Conservation (phyloP, 208 protist species). For the Plasmodiophora brassicae region DNA sequence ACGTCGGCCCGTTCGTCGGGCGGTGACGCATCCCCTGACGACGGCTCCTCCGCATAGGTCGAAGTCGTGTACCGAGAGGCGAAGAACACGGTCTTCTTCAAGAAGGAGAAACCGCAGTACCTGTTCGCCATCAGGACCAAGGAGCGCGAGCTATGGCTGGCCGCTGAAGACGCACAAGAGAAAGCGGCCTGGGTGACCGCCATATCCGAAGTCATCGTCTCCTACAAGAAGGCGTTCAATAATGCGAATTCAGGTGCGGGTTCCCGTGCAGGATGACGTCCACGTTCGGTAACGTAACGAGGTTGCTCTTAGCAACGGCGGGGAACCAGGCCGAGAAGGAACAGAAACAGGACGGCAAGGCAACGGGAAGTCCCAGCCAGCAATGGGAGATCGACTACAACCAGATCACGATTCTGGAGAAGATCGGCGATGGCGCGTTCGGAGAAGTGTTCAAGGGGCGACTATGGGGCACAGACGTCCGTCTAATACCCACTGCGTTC, state of each 20-base stretch:
- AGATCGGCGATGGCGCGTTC: conserved; percentile 24
- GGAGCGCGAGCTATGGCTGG: conserved; percentile 24
- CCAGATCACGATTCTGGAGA: neutral
- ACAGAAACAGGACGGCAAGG: too few species aligned
- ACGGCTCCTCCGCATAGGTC: neutral
- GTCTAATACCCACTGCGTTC: neutral
- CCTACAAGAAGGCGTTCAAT: neutral
- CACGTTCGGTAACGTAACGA: too few species aligned
- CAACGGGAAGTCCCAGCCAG: too few species aligned
- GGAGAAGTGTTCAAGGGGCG: neutral
- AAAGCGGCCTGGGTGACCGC: neutral
- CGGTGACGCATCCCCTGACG: neutral
- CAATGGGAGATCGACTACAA: conserved; percentile 19
- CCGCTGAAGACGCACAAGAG: conserved; percentile 17
- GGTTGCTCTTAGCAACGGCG: too few species aligned
- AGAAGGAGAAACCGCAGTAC: neutral
- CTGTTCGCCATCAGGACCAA: conserved; percentile 7
- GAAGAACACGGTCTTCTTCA: conserved; percentile 11
- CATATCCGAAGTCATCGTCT: neutral
- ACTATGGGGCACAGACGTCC: conserved; percentile 1
- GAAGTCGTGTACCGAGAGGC: neutral
- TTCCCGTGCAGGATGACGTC: too few species aligned
- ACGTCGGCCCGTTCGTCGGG: neutral
- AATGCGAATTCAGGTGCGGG: neutral
- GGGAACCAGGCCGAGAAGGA: too few species aligned